A percentile compares a stretch with the other conserved stretches of the same genome.
phyloP scores from a whole-genome alignment of 257 asterid species.

The Solanum bulbocastanum region DNA sequence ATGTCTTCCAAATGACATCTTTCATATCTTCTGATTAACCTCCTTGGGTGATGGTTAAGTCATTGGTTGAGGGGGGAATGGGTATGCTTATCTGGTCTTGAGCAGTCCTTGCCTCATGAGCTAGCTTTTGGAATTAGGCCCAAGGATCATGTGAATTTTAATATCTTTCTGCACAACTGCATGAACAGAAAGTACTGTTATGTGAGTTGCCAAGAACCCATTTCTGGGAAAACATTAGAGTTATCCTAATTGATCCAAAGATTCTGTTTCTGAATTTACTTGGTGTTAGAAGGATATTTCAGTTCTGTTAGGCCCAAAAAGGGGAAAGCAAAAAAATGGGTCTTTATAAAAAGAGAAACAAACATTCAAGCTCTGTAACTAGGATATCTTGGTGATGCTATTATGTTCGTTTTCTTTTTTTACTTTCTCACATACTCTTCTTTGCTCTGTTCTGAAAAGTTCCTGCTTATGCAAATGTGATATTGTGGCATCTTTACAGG shows the following conservation, averaged over 20 bases:
- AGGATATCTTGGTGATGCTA: background rate
- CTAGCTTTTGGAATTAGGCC: background rate
- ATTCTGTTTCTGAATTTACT: background rate
- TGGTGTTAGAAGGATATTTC: background rate
- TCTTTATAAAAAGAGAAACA: background rate
- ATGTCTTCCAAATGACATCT: background rate
- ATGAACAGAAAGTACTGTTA: background rate
- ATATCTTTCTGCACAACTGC: background rate
- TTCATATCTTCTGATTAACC: background rate
- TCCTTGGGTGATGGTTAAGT: background rate
- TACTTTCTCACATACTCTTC: background rate
- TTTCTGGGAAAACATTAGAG: background rate
- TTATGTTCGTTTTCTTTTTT: background rate
- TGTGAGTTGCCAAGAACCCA: background rate
- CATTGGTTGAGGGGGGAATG: background rate
- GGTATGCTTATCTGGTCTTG: background rate
- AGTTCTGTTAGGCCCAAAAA: background rate
- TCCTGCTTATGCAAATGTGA: background rate
- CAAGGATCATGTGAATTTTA: background rate
- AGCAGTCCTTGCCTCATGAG: background rate
- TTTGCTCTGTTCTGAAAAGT: background rate
- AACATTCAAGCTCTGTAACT: background rate
- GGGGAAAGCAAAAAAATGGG: background rate
- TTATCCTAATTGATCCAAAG: background rate
- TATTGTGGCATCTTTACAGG: conserved; percentile 34